Evolutionary conservation across 495 filamentous ascomycete genomes (phyloP).

Genomic region (Articulospora tetracladia): DNA sequence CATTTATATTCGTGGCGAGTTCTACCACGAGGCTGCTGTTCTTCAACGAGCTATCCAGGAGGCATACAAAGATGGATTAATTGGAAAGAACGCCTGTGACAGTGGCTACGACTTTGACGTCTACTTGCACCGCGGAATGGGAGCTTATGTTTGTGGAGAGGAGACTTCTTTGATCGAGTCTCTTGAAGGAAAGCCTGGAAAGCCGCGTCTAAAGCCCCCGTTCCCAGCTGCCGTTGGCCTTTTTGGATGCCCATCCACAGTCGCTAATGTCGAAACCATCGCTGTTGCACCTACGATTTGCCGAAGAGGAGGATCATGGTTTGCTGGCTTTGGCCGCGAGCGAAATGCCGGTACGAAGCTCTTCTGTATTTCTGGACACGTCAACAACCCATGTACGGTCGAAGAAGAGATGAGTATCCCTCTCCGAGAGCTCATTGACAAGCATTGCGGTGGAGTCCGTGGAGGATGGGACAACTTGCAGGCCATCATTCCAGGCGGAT

Average conservation of each 20-base stretch:
- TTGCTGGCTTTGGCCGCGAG: constrained; percentile 87
- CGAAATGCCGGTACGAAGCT: constrained; percentile 96
- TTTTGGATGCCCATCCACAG: constrained; percentile 96
- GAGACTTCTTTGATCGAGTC: constrained; percentile 98
- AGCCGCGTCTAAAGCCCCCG: constrained; percentile 95
- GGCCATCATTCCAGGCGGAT: constrained; percentile 93
- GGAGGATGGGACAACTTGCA: constrained; percentile 98
- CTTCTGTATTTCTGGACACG: constrained; percentile 97
- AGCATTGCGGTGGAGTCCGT: constrained; percentile 92
- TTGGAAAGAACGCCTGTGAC: constrained; percentile 96
- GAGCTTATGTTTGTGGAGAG: constrained; percentile 96
- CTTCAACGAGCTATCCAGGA: constrained; percentile 95
- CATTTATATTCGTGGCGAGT: constrained; percentile 99
- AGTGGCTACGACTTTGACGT: constrained; percentile 98
- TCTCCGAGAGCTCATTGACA: constrained; percentile 90
- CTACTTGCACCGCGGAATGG: constrained; percentile 93
- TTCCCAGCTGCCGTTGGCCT: constrained; percentile 97
- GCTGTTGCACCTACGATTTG: constrained; percentile 95
- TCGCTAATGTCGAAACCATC: constrained; percentile 96
- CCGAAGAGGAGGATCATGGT: constrained; percentile 89
- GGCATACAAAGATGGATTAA: constrained; percentile 86
- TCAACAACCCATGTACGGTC: constrained; percentile 97
- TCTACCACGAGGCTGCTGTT: constrained; percentile 94
- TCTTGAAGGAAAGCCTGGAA: constrained; percentile 95
- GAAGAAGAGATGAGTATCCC: constrained; percentile 99